Base-by-base conservation (phyloP, 352 stramenopile genomes). In the Aphanomyces cochlioides region DNA sequence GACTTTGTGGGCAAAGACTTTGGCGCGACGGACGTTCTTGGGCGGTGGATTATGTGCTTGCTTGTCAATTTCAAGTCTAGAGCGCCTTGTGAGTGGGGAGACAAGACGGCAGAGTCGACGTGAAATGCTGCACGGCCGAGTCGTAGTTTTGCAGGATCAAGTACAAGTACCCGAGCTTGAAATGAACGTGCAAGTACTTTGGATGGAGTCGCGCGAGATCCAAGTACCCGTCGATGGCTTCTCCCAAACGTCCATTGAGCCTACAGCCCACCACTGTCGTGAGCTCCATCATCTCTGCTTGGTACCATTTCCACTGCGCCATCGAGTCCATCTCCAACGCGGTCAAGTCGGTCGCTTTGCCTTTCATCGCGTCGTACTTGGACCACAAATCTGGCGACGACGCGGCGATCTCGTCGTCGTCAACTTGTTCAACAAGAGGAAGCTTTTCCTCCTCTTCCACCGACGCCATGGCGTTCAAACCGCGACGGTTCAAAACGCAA, bases 121-220 rank as follows among this genome's bases (percentile, higher is more conserved):
- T 61, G 43, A 70, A 41, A 7, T 54, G 43, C 4, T 64, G 19
- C 1, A 70, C 28, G 13, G 64, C 64, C 17, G 36, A 39, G 15
- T 60, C n/a, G n/a, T 47, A 47, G 54, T 70, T 53, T 40, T 64
- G 64, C 47, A 70, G n/a, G 12, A 70, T 63, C 45, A 70, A 40
- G 64, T 70, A 54, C 8, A 70, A 47, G 53, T 63, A 70, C 34
- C 64, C 64, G n/a, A 70, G 54, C 54, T 70, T 70, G 40, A 70
- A 70, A 41, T 70, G 48, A 3, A 70, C 64, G 19, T 70, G 64
- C 3, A 56, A 47, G 3, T 70, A 70, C 54, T 47, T 54, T 4
- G 64, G 64, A 36, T 40, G n/a, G 7, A n/a, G 6, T 5, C 39
- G 48, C 36, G 64, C 64, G 28, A 70, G 53, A 36, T 60, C 64